phyloP scores from a whole-genome alignment of 2,329 filamentous ascomycete species.

The Diplodia sapinea region DNA sequence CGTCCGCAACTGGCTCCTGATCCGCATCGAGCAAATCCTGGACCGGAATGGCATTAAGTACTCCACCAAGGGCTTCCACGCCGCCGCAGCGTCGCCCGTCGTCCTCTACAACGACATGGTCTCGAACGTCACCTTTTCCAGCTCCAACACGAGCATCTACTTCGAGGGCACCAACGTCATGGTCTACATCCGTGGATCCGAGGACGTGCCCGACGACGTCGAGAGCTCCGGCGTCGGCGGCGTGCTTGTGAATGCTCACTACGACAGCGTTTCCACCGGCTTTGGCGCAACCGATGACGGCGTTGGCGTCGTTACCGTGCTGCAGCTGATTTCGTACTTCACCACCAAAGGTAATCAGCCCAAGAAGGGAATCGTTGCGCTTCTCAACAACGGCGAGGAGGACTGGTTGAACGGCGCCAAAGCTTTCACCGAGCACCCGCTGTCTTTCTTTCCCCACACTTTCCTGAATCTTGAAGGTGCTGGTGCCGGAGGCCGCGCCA shows the following conservation, averaged over 20 bases:
- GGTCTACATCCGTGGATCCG: slow-evolving; percentile 83
- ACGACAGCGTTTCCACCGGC: slow-evolving; percentile 89
- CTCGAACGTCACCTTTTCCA: slow-evolving; percentile 77
- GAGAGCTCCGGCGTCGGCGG: slow-evolving; percentile 60
- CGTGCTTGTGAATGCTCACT: slow-evolving; percentile 93
- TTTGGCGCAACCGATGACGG: slow-evolving; percentile 95
- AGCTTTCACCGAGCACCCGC: slow-evolving; percentile 81
- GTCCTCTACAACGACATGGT: slow-evolving; percentile 79
- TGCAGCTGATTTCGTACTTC: slow-evolving; percentile 88
- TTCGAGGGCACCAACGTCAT: slow-evolving; percentile 94
- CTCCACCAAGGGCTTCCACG: slow-evolving; percentile 38
- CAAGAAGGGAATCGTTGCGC: slow-evolving; percentile 77
- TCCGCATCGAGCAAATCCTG: slow-evolving; percentile 73
- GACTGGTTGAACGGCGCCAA: slow-evolving; percentile 87
- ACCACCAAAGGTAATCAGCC: slow-evolving; percentile 74
- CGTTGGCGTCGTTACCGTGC: slow-evolving; percentile 81
- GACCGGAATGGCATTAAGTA: slow-evolving; percentile 63
- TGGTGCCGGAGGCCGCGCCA: slow-evolving; percentile 86
- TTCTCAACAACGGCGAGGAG: slow-evolving; percentile 96
- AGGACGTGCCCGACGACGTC: slow-evolving; percentile 64
- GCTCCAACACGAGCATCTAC: slow-evolving; percentile 65
- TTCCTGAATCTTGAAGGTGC: slow-evolving; percentile 96
- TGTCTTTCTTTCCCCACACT: slow-evolving; percentile 79
- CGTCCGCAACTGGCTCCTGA: slow-evolving; percentile 76
- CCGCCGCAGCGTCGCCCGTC: slow-evolving; percentile 43